Evolutionary conservation across 768 basidiomycete genomes (phyloP).

Genomic region (Phylloporus scabripes): DNA sequence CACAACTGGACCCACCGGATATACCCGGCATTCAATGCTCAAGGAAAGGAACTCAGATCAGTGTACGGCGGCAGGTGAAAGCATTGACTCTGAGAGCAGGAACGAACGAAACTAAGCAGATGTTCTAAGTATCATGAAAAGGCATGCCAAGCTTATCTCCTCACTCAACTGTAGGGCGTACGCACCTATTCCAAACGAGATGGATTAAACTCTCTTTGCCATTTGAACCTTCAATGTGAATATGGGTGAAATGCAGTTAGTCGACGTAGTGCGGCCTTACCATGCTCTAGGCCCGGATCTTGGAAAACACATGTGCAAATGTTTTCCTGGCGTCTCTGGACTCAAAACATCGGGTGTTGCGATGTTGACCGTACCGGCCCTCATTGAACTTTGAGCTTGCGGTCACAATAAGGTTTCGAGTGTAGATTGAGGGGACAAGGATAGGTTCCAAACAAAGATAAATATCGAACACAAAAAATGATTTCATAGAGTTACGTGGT

Average conservation of each 20-base stretch:
- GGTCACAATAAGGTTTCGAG: neutral
- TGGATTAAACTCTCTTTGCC: neutral
- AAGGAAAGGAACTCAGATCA: neutral
- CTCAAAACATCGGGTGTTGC: neutral
- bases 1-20: neutral
- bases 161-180: neutral
- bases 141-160: neutral
- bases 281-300: neutral
- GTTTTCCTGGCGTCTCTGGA: neutral
- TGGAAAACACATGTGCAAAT: neutral
- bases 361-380: neutral
- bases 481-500: too few species aligned
- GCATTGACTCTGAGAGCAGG: neutral
- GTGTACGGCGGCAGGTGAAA: neutral
- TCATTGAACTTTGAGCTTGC: neutral
- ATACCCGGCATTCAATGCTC: neutral
- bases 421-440: neutral
- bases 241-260: neutral
- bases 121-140: neutral
- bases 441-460: neutral
- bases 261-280: neutral
- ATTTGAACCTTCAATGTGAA: neutral
- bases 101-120: neutral
- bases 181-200: neutral
- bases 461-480: neutral